These are phyloP conservation scores for Kwoniella dejecticola DNA, from an alignment of 768 basidiomycete species.

Conservation along the genomic window DNA sequence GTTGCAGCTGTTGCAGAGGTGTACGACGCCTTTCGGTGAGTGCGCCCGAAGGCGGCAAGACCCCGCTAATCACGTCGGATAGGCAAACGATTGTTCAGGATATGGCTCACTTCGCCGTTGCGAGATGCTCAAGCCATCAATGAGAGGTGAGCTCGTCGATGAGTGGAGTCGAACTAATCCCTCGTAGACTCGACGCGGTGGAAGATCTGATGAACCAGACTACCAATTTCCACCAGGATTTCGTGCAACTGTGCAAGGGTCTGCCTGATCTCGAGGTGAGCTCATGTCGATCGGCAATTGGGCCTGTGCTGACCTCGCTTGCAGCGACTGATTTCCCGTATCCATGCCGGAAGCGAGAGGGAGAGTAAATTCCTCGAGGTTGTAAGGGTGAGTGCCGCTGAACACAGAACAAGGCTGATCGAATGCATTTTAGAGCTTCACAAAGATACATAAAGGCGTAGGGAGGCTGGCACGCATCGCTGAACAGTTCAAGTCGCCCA, in stretches of 20 bases:
- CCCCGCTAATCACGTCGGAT: not conserved
- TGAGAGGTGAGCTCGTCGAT: conserved; percentile 64
- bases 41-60: not conserved
- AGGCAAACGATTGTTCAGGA: conserved; percentile 94
- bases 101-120: conserved; percentile 94
- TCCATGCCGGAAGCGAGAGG: conserved; percentile 88
- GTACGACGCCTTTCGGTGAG: conserved; percentile 87
- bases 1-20: conserved; percentile 75
- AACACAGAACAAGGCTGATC: not conserved
- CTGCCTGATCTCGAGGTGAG: conserved; percentile 67
- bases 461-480: conserved; percentile 65
- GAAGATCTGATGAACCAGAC: conserved; percentile 78
- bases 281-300: not conserved
- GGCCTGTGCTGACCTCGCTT: conserved; percentile 49
- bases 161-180: conserved; percentile 1
- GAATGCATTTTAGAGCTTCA: conserved; percentile 65
- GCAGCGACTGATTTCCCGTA: conserved; percentile 89
- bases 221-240: conserved; percentile 72
- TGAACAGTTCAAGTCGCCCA: conserved; percentile 73
- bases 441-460: conserved; percentile 70
- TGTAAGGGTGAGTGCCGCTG: conserved; percentile 67
- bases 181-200: conserved; percentile 82
- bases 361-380: conserved; percentile 86
- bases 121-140: conserved; percentile 81
- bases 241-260: conserved; percentile 73